Evolutionary conservation across 345 rosid genomes (phyloP).

Genomic region (Alliaria petiolata): DNA sequence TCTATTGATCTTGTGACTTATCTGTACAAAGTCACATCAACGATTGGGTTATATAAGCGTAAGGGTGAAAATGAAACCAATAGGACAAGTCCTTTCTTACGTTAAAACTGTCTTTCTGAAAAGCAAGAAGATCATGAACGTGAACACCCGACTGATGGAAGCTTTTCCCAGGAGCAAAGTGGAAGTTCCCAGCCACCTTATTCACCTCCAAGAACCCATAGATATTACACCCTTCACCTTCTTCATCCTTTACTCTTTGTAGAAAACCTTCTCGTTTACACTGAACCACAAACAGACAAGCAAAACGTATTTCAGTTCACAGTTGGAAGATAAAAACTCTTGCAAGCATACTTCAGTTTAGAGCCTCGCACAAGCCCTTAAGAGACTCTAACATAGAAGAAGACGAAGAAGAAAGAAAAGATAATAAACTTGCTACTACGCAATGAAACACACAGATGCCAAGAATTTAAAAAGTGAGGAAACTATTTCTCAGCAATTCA

Average conservation of each 20-base stretch:
- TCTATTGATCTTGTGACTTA: slow-evolving; percentile 86
- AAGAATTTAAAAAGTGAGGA: background rate
- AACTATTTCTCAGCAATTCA: slow-evolving; percentile 14
- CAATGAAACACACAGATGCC: background rate
- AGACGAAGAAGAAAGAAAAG: background rate
- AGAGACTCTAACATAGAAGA: background rate
- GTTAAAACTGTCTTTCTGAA: slow-evolving; percentile 83
- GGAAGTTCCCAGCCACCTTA: slow-evolving; percentile 95
- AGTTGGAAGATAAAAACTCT: background rate
- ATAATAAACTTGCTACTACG: background rate
- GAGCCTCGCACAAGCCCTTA: no score
- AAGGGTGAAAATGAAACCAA: background rate
- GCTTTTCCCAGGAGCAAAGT: slow-evolving; percentile 99
- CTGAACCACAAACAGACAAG: slow-evolving; percentile 37
- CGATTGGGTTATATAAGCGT: background rate
- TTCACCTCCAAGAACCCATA: slow-evolving; percentile 93
- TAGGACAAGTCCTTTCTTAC: slow-evolving; percentile 39
- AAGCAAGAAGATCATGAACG: slow-evolving; percentile 78
- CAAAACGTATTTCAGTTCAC: background rate
- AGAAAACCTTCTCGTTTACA: slow-evolving; percentile 95
- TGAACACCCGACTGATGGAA: slow-evolving; percentile 86
- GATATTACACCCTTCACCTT: slow-evolving; percentile 93
- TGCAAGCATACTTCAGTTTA: background rate
- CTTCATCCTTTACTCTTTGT: slow-evolving; percentile 85
- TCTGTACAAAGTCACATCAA: slow-evolving; percentile 42